Base-by-base conservation (phyloP, 805 yeast genomes). In the Zygoascus biomembranicola region DNA sequence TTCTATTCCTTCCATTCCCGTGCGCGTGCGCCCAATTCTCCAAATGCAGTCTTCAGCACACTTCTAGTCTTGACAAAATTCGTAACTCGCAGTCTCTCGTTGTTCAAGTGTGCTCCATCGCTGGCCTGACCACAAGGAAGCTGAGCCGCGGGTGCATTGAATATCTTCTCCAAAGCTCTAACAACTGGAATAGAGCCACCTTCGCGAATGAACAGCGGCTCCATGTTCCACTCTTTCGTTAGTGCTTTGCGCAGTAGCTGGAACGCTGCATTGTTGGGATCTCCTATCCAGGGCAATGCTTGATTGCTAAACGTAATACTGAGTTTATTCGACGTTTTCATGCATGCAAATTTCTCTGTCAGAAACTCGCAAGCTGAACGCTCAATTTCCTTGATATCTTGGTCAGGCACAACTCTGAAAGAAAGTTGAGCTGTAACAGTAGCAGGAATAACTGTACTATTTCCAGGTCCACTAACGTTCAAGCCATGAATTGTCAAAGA, bases 101-200 rank as follows among this genome's bases (percentile, higher is more conserved):
- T 85, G 63, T 84, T 82, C 61, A 92, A 77, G 72, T 92, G 99
- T 1, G 97, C 98, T 63, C 89, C 88, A 67, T 94, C 98, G 44
- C 94, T 81, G 1, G 92, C 79, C 71, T 92, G 99, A 0, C 98
- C 99, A 64, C 97, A 89, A 1, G 99, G 98, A 35, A 94, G 79
- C 68, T 94, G 98, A 0, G 92, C 95, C 1, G 97, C 98, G 26
- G 88, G 87, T 2, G 98, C 96, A 51, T 76, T 69, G 59, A 92
- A 87, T 11, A 78, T 73, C 66, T 87, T 87, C 62, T 92, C 99
- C 59, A 92, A 70, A 56, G 85, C 85, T 57, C 97, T 71, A 8
- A 94, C 82, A 10, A 92, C 84, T 1, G 99, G 97, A 66, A 92
- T 90, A 0, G 97, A 88, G 0, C 99, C 99, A 56, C 99, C 99